phyloP scores from a whole-genome alignment of 2,329 filamentous ascomycete genomes.

The Zasmidium angulare region DNA sequence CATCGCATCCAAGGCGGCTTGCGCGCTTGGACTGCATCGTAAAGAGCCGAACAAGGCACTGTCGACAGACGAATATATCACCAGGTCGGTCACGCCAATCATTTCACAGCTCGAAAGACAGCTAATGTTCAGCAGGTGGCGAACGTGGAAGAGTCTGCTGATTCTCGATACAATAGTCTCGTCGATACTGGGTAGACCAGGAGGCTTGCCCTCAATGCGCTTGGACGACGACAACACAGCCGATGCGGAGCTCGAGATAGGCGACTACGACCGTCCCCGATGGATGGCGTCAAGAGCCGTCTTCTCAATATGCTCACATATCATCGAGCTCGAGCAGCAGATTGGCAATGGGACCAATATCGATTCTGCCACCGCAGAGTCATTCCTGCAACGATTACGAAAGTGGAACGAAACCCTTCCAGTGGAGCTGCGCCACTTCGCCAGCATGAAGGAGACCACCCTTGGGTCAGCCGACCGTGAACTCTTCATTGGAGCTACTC shows the following conservation, averaged over 20 bases:
- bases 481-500: slow-evolving; percentile 37
- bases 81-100: background rate
- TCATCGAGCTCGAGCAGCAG: slow-evolving; percentile 23
- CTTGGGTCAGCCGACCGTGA: slow-evolving; percentile 20
- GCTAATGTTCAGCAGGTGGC: slow-evolving; percentile 34
- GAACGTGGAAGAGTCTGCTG: slow-evolving; percentile 50
- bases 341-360: slow-evolving; percentile 19
- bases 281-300: slow-evolving; percentile 18
- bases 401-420: slow-evolving; percentile 24
- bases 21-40: slow-evolving; percentile 57
- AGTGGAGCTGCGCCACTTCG: slow-evolving; percentile 22
- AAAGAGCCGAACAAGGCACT: slow-evolving; percentile 22
- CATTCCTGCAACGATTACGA: slow-evolving; percentile 19
- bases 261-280: slow-evolving; percentile 11
- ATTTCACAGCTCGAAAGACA: background rate
- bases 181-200: slow-evolving; percentile 51
- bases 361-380: slow-evolving; percentile 17
- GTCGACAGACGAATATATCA: slow-evolving; percentile 14
- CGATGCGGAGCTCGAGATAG: slow-evolving; percentile 15
- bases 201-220: slow-evolving; percentile 24
- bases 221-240: slow-evolving; percentile 17
- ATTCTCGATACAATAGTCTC: slow-evolving; percentile 50
- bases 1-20: slow-evolving; percentile 58
- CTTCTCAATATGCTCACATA: slow-evolving; percentile 20
- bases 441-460: slow-evolving; percentile 18